These are phyloP conservation scores for Tetrahymena borealis DNA, from an alignment of 73 alveolate species.

Conservation along the genomic window DNA sequence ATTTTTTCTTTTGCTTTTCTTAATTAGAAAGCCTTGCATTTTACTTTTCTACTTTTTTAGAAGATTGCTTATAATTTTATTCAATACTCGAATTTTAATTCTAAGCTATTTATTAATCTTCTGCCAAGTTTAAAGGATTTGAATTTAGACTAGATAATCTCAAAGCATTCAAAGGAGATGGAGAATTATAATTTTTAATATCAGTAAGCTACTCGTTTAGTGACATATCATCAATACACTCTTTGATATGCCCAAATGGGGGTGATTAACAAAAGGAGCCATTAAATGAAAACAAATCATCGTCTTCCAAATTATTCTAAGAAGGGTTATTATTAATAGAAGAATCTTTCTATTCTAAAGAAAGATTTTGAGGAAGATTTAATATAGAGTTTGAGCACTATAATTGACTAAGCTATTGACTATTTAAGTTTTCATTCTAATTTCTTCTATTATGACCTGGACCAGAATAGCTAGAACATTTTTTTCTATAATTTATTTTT, in stretches of 20 bases:
- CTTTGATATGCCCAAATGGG: neutral
- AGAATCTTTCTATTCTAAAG: neutral
- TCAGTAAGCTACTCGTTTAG: neutral
- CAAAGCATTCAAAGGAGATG: neutral
- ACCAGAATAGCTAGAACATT: neutral
- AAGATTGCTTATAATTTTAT: neutral
- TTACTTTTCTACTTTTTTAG: neutral
- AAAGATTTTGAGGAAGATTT: neutral
- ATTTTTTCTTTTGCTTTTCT: neutral
- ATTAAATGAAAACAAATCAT: neutral
- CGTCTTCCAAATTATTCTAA: neutral
- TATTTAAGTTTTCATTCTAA: neutral
- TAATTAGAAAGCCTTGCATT: neutral
- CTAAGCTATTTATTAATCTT: neutral
- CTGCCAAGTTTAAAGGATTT: neutral
- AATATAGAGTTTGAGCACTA: neutral
- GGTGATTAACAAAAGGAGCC: neutral
- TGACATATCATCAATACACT: neutral
- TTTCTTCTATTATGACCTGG: neutral
- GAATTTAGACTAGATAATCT: neutral
- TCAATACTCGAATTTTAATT: neutral
- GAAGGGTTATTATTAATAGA: neutral
- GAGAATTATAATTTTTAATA: neutral
- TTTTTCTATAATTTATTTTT: neutral
- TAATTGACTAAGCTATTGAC: neutral